Percentiles rank a stretch among this genome's conserved stretches.
phyloP scores from a whole-genome alignment of 345 rosid genomes.

The Rhodamnia argentea region DNA sequence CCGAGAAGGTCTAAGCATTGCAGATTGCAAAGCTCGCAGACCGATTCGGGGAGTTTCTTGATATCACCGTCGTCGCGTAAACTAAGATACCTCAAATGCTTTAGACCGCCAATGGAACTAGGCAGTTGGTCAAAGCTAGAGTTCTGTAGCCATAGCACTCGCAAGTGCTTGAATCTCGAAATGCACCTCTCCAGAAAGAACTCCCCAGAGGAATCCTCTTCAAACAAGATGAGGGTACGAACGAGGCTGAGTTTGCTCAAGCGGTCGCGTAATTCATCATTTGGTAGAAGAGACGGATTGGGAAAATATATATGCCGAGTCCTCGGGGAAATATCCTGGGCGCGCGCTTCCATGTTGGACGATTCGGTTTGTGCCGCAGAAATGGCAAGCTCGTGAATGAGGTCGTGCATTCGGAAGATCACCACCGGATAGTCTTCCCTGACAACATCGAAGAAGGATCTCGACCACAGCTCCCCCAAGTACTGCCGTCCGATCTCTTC shows the following conservation, averaged over 20 bases:
- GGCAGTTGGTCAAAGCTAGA: slow-evolving; percentile 2
- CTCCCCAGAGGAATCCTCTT: neutral
- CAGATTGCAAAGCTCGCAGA: no score
- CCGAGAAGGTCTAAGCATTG: no score
- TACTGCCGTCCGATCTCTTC: slow-evolving; percentile 5
- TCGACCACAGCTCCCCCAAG: slow-evolving; percentile 4
- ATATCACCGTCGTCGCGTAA: no score
- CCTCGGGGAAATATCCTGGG: neutral
- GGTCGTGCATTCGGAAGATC: slow-evolving; percentile 11
- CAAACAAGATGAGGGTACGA: neutral
- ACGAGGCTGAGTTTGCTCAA: neutral
- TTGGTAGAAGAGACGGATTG: neutral
- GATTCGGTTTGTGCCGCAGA: slow-evolving; percentile 2
- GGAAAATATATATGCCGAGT: neutral
- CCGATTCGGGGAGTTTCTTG: no score
- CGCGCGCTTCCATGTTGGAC: neutral
- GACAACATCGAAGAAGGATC: slow-evolving; percentile 15
- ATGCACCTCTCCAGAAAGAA: neutral
- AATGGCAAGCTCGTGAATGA: slow-evolving; percentile 18
- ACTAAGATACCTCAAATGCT: no score
- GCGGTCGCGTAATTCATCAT: neutral
- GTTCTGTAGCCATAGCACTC: neutral
- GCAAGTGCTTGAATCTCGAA: neutral
- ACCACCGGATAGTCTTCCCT: fast-evolving
- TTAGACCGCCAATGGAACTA: no score